Evolutionary conservation across 176 grass and related monocot genomes (phyloP), one percentile per base, ranked within the genome.

Genomic region (Oryza coarctata): DNA sequence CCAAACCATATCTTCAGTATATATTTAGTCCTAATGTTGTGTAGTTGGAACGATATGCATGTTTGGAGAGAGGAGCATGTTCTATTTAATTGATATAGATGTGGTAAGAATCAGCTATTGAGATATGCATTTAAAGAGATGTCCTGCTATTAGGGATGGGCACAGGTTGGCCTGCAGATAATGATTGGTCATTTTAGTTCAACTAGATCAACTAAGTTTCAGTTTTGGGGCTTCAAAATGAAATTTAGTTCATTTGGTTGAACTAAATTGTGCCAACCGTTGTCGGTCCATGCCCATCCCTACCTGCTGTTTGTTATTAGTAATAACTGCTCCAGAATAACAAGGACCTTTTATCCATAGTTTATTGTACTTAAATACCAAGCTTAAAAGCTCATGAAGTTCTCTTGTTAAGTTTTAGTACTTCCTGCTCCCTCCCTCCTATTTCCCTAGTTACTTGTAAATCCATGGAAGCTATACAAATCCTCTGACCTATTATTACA

Each of bases 401-500:
- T 77, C 23, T 30, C 23, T 82, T 44, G 34, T 62, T 61, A 77
- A 43, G 70, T 67, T 83, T 70, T 7, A 17, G 10, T 73, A 22
- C 32, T 13, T 31, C 25, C 25, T 4, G 18, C 6, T 77, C 23
- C 3, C 41, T 65, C 40, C 57, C 10, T 43, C 32, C 58, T 17
- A 72, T 44, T 74, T 80, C 28, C 67, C n/a, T 67, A 67, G 7
- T 78, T 18, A 3, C 49, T 65, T 87, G 26, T 38, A 58, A 62
- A 12, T 18, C 40, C 64, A 63, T 84, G 65, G 70, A 84, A 76
- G 30, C 6, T 39, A 30, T 75, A 10, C 2, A 74, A 68, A 15
- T 70, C 12, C 18, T 80, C 76, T 89, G 12, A 89, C 17, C 14
- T 70, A 49, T 80, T 80, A 26, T 65, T 75, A 43, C 45, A 85